Evolutionary conservation across 768 basidiomycete genomes (phyloP), one percentile per base, ranked within the genome.

Genomic region (Pulveroboletus ravenelii): DNA sequence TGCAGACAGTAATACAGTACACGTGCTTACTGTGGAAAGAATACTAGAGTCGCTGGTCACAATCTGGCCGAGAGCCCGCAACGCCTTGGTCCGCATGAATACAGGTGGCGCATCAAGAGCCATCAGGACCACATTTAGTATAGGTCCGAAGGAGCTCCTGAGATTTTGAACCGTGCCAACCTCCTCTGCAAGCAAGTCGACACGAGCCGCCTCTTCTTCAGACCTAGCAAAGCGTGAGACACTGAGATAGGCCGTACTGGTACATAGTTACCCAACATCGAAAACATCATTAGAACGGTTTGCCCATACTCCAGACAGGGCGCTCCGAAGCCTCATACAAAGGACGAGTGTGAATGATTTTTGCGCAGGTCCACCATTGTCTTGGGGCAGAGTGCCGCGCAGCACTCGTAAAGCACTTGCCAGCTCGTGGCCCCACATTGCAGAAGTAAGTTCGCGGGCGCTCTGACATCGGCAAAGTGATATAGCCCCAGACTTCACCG

Each of bases 11-110:
- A 17, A 40, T 44, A 12, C 35, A 3, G 13, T 9, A 18, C 25
- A 50, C 29, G 7, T 5, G 74, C 84, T 45, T 55, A 94, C 91
- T 32, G 80, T 74, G 1, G 82, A 77, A 23, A 99, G 75, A 17
- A 96, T 84, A 13, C 79, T 82, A 0, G 93, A 83, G 67, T 98
- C 96, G 53, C 87, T 88, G 1, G 84, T 89, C 31, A 98, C 82
- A 42, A 98, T 88, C 61, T 91, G 84, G 4, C 93, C 89, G 5
- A 98, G 74, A 0, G 91, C 93, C 46, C 88, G 80, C 29, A 99
- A 73, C 0, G 95, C 95, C 66, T 98, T 98, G 0, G 93, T 94
- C 30, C 96, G 82, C 76, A 95, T 89, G 60, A 89, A 92, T 25
- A 98, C 93, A 4, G 85, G 81, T 5, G 89, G 80, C 0, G 89